Conservation (phyloP, 177 flowering plant genomes). For the Vitis hybrid region DNA sequence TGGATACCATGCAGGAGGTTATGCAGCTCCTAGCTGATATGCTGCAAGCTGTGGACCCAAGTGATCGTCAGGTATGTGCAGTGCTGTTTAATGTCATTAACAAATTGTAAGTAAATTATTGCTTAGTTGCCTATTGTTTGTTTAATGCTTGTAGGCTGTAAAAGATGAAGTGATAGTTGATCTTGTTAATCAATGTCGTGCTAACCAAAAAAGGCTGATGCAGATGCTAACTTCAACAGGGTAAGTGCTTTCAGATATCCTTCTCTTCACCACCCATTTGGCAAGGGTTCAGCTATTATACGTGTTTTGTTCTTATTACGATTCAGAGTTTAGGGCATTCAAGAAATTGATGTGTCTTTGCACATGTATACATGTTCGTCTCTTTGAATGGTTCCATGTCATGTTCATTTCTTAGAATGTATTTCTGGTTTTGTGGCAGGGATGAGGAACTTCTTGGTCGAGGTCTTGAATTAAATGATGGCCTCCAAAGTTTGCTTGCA, state of each 20-base stretch:
- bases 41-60: slow-evolving; percentile 87
- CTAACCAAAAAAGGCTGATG: slow-evolving; percentile 85
- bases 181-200: slow-evolving; percentile 72
- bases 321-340: background rate
- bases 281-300: background rate
- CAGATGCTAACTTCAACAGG: slow-evolving; percentile 76
- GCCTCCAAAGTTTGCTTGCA: slow-evolving; percentile 68
- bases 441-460: slow-evolving; percentile 86
- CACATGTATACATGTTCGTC: background rate
- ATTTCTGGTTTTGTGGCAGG: slow-evolving; percentile 36
- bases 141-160: slow-evolving; percentile 53
- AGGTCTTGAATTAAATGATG: slow-evolving; percentile 84
- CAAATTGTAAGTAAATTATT: background rate
- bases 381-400: no score
- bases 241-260: slow-evolving; percentile 30
- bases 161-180: slow-evolving; percentile 90
- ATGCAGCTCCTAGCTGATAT: slow-evolving; percentile 79
- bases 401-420: background rate
- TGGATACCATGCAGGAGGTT: slow-evolving; percentile 70
- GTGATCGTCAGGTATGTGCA: slow-evolving; percentile 54
- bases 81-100: background rate
- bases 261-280: background rate
- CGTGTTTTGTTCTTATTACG: background rate
- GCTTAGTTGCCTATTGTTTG: background rate
- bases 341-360: background rate